Evolutionary conservation across 805 yeast genomes (phyloP), one percentile per base, ranked within the genome.

Genomic region (Wickerhamiella azymoides): DNA sequence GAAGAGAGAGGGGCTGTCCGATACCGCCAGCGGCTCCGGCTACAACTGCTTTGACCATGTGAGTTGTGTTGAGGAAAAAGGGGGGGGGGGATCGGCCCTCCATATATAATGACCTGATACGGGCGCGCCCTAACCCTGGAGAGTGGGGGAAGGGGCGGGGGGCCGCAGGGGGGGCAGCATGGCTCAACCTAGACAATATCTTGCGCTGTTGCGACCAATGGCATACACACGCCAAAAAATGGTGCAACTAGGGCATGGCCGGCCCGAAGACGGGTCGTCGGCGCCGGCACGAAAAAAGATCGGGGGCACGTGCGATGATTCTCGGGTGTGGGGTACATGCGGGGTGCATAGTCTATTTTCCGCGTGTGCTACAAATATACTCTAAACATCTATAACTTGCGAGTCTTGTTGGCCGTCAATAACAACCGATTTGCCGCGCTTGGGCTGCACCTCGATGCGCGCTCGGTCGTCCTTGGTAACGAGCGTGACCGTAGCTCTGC

Each of bases 1-100:
- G 71, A 46, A 86, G 74, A 11, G 94, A 84, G 50, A 85, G 71
- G 37, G 95, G 93, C 70, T 86, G 95, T 47, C 96, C 96, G 60
- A 85, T 85, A 50, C 96, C 95, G 57, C 94, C 94, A 46, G 89
- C 86, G 30, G 59, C 59, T 53, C 95, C 95, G 45, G 80, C 71
- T 49, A 85, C 86, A 47, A 63, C 66, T 40, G 65, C 68, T 57
- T 63, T 63, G 32, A 62, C 64, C 66, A 62, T 62, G 21, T 36
- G 54, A 21, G 7, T n/a, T 2, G 21, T 11, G 36, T 6, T 35
- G 10, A 2, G 16, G 18, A 25, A 27, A 9, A 27, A 27, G 30
- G 30, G 30, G 4, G 10, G 7, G 33, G 33, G 16, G 33, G 16
- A 30, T 8, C 9, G 3, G 16, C 7, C 24, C n/a, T n/a, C n/a